Evolutionary conservation across 2,329 filamentous ascomycete species (phyloP), one percentile per base, ranked within the genome.

Genomic region (Talaromyces sp.): DNA sequence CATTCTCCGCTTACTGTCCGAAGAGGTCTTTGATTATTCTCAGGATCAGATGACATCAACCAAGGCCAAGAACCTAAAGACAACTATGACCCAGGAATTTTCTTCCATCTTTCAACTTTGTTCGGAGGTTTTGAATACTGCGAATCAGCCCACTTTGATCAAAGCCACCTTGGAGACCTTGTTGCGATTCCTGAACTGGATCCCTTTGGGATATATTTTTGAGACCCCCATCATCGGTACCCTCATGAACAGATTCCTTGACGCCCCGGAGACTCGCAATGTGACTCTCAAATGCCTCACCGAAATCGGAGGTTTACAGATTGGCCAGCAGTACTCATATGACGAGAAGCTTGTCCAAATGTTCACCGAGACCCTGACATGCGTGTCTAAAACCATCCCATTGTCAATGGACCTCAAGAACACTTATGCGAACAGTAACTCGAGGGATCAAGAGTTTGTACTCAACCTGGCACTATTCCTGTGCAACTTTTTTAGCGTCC

Each of bases 41-140:
- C 92, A 93, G 66, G 95, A 99, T 73, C 92, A 97, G 76, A 97
- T 99, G 93, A 99, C 95, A n/a, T 97, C 93, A 42, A 86, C 90
- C 62, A 99, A 99, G 82, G 96, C 93, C 47, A 88, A 93, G 71
- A 96, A 96, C 76, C 83, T 99, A 65, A 99, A 99, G 83, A 93
- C 93, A 68, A 96, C 92, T 67, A 99, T 99, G 95, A 97, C 93
- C 77, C 89, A 93, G 74, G 95, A 99, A 78, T 99, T 99, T 77
- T 97, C 96, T 1, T 91, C 92, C 61, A 99, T 99, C 73, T 99
- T 98, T 81, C 91, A 96, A 78, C 86, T 99, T 36, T 99, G 96
- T 80, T 93, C 92, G 55, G 93, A 99, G 75, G 93, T 99, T 58
- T 83, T 99, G 67, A 92, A 89, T 69, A 95, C 91, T 33, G 95